Evolutionary conservation across 345 rosid species (phyloP), one percentile per base, ranked within the genome.

Genomic region (Linum tenue): DNA sequence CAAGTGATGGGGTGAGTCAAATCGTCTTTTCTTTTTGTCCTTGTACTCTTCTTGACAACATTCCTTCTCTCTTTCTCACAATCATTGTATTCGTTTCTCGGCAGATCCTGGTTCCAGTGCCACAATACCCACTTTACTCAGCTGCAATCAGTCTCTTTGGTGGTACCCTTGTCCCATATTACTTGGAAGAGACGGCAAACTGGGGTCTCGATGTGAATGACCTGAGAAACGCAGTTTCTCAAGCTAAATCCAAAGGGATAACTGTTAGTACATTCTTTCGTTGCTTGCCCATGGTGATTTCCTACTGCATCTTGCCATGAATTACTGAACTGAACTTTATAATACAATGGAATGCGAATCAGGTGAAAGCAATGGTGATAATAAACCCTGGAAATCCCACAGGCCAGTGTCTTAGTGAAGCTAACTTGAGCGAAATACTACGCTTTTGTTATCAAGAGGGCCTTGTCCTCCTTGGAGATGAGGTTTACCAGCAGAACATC

Each of bases 311-410:
- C 2, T 44, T 44, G 12, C 12, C 9, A 41, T 48, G 14, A 56
- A 59, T 43, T 56, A 59, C 67, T 59, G 63, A 55, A 14, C 67
- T 9, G 6, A 55, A 10, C 37, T 69, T 56, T 73, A 39, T 5
- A 11, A 36, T 62, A 5, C 62, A 39, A 35, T 56, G 59, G 51
- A 39, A 50, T 62, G 15, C 79, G 67, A 48, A 64, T 44, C 84
- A 94, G 99, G 89, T 88, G 59, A 83, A 84, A 79, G 99, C 99
- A 44, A 90, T 94, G 99, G 99, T 94, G 68, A 90, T 94, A 69
- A 94, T 94, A 62, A 94, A 94, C 83, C 99, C 99, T 2, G 99
- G 97, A n/a, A 94, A 94, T 76, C 99, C 99, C 42, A 94, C 99
- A 40, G 99, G 99, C n/a, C 92, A 85, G 77, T 94, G 99, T 73